phyloP scores from a whole-genome alignment of 176 grass and related monocot genomes.

The Carex scoparia region DNA sequence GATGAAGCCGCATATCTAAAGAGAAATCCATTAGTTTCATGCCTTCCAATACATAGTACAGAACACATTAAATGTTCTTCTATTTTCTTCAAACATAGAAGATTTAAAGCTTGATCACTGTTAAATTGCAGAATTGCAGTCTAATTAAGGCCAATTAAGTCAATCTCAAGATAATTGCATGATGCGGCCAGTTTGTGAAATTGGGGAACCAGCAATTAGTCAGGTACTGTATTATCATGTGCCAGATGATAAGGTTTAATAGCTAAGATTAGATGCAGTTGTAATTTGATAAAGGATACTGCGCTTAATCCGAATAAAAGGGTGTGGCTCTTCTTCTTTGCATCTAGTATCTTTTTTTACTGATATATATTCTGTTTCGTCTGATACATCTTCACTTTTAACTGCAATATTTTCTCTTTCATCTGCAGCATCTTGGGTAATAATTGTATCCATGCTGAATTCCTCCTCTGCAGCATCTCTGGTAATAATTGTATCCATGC shows the following conservation, averaged over 20 bases:
- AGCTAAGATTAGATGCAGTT: neutral
- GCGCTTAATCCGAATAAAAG: conserved; percentile 68
- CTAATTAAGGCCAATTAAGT: neutral
- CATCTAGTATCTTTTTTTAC: neutral
- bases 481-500: conserved; percentile 53
- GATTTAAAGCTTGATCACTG: no score
- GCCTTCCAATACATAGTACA: neutral
- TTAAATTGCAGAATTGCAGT: neutral
- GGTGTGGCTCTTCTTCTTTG: conserved; percentile 46
- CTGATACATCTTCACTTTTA: neutral
- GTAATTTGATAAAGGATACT: conserved; percentile 68
- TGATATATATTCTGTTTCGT: neutral
- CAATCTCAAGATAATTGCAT: neutral
- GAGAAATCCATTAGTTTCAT: neutral
- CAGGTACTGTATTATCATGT: neutral
- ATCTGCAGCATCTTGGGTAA: conserved; percentile 42
- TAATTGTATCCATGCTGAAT: conserved; percentile 67
- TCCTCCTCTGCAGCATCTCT: conserved; percentile 62
- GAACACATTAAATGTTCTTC: neutral
- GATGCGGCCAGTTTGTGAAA: neutral
- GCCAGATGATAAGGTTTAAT: neutral
- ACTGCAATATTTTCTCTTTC: neutral
- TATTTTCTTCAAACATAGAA: neutral
- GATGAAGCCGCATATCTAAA: neutral
- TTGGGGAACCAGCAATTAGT: neutral